These are phyloP conservation scores for Apiospora saccharicola DNA, from an alignment of 2,329 filamentous ascomycete genomes.

Conservation along the genomic window DNA sequence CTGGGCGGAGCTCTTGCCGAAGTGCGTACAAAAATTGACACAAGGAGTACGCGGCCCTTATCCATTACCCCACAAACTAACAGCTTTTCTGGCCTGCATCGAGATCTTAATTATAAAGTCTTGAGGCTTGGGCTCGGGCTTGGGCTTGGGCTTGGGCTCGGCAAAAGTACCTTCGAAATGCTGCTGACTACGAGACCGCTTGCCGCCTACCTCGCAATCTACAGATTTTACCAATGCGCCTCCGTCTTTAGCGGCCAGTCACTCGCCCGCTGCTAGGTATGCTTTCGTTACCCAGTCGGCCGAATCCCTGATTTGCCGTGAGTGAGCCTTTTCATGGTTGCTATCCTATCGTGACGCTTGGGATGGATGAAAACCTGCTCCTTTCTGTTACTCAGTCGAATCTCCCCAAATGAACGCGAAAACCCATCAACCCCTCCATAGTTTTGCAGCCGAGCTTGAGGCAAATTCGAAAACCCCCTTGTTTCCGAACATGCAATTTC, in stretches of 20 bases:
- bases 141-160: background rate
- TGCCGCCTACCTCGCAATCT: too few species aligned
- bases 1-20: constrained; percentile 1
- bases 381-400: background rate
- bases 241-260: too few species aligned
- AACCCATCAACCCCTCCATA: background rate
- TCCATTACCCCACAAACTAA: constrained; percentile 16
- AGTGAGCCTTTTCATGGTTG: background rate
- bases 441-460: background rate
- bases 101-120: background rate
- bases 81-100: background rate
- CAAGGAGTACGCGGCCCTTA: constrained; percentile 12
- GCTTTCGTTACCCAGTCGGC: too few species aligned
- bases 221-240: background rate
- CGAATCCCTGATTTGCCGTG: too few species aligned
- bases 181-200: background rate
- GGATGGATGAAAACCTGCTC: background rate
- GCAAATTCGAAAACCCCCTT: background rate
- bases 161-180: background rate
- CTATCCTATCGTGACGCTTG: constrained; percentile 4
- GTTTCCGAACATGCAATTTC: background rate
- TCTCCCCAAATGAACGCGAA: background rate
- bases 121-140: too few species aligned
- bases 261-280: background rate
- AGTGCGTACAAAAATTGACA: constrained; percentile 1